Evolutionary conservation across 169 alveolate species (phyloP).

Genomic region (Cryptosporidium xiaoi): DNA sequence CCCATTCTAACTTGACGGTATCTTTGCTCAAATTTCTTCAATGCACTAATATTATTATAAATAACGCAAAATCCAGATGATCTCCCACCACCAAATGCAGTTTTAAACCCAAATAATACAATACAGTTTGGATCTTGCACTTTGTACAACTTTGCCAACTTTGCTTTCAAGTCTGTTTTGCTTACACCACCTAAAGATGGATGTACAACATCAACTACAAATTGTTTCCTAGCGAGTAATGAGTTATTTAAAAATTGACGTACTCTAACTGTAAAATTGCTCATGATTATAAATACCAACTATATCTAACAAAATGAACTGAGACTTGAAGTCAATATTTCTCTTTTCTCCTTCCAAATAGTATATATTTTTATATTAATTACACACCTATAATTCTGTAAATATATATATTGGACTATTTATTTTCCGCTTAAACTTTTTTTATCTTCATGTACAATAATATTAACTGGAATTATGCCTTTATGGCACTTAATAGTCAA

Average conservation of each 20-base stretch:
- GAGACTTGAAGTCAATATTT: not conserved
- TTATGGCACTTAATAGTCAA: too few relatives aligned
- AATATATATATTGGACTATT: too few relatives aligned
- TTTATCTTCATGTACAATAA: too few relatives aligned
- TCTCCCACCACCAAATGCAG: conserved; percentile 96
- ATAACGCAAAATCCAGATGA: conserved; percentile 94
- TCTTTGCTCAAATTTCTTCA: conserved; percentile 88
- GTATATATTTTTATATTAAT: too few relatives aligned
- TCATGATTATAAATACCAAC: conserved; percentile 14
- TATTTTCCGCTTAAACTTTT: too few relatives aligned
- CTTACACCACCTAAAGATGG: conserved; percentile 92
- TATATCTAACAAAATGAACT: not conserved
- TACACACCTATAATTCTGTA: too few relatives aligned
- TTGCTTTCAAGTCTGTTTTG: conserved; percentile 89
- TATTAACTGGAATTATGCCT: too few relatives aligned
- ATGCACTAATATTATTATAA: conserved; percentile 90
- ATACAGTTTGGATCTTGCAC: conserved; percentile 86
- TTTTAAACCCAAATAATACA: conserved; percentile 91
- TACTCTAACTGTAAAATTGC: conserved; percentile 84
- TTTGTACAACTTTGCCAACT: conserved; percentile 90
- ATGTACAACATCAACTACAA: conserved; percentile 91
- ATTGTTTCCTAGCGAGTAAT: conserved; percentile 90
- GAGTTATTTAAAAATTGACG: conserved; percentile 91
- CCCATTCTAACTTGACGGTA: conserved; percentile 89
- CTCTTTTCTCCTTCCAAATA: not conserved